Evolutionary conservation across 768 basidiomycete species (phyloP).

Genomic region (Tricholoma sp.): DNA sequence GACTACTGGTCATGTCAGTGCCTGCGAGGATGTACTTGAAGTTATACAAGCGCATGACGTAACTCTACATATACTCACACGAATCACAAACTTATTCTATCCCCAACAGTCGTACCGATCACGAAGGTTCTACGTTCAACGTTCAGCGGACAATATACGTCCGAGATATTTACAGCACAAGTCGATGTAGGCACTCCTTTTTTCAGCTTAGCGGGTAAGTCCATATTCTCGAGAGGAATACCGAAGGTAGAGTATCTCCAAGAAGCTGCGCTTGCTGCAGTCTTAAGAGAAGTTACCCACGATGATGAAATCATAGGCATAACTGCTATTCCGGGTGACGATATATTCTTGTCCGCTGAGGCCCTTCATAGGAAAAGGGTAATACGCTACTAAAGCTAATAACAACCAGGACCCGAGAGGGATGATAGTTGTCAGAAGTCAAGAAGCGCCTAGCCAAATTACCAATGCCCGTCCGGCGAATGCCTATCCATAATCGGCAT

Average conservation of each 20-base stretch:
- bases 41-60: slow-evolving; percentile 2
- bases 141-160: slow-evolving; percentile 4
- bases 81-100: neutral
- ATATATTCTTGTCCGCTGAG: too few species aligned
- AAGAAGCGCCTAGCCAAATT: too few species aligned
- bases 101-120: slow-evolving; percentile 1
- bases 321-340: too few species aligned
- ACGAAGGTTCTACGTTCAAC: too few species aligned
- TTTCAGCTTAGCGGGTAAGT: neutral
- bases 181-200: slow-evolving; percentile 3
- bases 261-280: slow-evolving; percentile 1
- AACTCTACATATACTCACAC: neutral
- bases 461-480: too few species aligned
- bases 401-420: too few species aligned
- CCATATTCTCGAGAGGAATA: slow-evolving; percentile 7
- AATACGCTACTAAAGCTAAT: too few species aligned
- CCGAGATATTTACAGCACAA: neutral
- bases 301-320: slow-evolving; percentile 2
- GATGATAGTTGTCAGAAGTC: too few species aligned
- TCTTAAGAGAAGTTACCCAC: slow-evolving; percentile 7
- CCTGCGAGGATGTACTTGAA: neutral
- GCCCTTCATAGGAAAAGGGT: too few species aligned
- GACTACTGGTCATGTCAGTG: slow-evolving; percentile 3
- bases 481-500: too few species aligned
- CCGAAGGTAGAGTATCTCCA: slow-evolving; percentile 4